Evolutionary conservation across 2,329 filamentous ascomycete genomes (phyloP).

Genomic region (Rosellinia necatrix): DNA sequence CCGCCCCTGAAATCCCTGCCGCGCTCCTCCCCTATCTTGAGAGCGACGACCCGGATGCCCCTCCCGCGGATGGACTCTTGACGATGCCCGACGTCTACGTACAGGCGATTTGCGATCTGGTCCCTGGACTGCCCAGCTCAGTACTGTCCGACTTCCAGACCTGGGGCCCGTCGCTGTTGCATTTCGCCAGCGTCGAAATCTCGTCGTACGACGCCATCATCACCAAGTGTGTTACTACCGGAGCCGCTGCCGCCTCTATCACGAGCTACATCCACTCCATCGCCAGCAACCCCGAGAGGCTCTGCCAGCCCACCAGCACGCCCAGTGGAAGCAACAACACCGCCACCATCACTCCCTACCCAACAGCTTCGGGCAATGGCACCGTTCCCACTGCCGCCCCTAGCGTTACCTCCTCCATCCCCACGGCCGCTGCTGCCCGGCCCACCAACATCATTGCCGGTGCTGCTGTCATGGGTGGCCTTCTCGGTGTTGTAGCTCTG

Average conservation of each 20-base stretch:
- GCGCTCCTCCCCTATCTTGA: background rate
- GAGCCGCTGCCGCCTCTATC: constrained; percentile 3
- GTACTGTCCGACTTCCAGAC: background rate
- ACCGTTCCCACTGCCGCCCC: background rate
- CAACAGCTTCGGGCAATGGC: constrained; percentile 3
- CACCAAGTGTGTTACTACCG: constrained; percentile 47
- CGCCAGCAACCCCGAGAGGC: background rate
- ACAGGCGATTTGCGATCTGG: background rate
- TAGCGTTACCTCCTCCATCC: background rate
- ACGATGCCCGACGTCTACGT: background rate
- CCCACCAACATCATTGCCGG: constrained; percentile 1
- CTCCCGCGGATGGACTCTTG: background rate
- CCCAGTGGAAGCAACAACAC: background rate
- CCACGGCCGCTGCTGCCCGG: constrained; percentile 1
- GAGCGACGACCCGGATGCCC: background rate
- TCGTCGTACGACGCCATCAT: constrained; percentile 11
- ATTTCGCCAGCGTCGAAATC: constrained; percentile 1
- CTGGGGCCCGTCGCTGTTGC: constrained; percentile 4
- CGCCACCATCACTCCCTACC: background rate
- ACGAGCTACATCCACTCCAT: constrained; percentile 14
- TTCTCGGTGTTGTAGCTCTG: constrained; percentile 8
- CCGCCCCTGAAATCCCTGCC: background rate
- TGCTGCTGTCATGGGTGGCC: constrained; percentile 6
- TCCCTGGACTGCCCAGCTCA: background rate
- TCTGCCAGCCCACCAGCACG: constrained; percentile 8